Evolutionary conservation across 2,329 filamentous ascomycete genomes (phyloP).

Genomic region (Pseudogymnoascus verrucosus): DNA sequence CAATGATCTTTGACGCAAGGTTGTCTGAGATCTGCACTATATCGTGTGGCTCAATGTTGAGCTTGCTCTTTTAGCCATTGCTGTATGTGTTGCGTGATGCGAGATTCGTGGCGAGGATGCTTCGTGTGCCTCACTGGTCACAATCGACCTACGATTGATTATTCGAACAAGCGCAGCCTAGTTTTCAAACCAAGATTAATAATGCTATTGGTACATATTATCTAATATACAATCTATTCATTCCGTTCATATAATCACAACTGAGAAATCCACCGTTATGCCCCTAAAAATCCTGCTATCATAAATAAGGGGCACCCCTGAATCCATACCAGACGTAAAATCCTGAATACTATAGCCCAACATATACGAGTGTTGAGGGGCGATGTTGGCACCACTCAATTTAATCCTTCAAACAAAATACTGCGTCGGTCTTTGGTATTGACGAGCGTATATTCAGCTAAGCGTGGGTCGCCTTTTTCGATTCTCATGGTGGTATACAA

Average conservation of each 20-base stretch:
- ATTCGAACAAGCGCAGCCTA: background rate
- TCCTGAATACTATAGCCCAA: background rate
- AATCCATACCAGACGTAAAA: background rate
- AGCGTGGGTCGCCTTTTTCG: constrained; percentile 17
- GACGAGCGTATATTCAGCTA: constrained; percentile 24
- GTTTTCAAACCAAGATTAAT: background rate
- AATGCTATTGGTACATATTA: background rate
- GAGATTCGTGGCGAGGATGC: background rate
- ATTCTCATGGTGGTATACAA: constrained; percentile 18
- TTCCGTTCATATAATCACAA: background rate
- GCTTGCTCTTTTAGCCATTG: background rate
- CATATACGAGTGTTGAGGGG: background rate
- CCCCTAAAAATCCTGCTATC: background rate
- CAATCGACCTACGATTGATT: background rate
- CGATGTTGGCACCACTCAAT: background rate
- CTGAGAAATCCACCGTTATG: background rate
- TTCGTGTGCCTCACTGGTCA: background rate
- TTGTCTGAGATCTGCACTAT: too few relatives aligned
- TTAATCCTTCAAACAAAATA: background rate
- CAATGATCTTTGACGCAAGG: too few relatives aligned
- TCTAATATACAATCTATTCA: background rate
- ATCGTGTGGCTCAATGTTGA: background rate
- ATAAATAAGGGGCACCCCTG: background rate
- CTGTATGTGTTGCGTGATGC: background rate
- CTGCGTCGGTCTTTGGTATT: constrained; percentile 22